Conservation (phyloP, 805 yeast species). For the Pichia phayaonensis region DNA sequence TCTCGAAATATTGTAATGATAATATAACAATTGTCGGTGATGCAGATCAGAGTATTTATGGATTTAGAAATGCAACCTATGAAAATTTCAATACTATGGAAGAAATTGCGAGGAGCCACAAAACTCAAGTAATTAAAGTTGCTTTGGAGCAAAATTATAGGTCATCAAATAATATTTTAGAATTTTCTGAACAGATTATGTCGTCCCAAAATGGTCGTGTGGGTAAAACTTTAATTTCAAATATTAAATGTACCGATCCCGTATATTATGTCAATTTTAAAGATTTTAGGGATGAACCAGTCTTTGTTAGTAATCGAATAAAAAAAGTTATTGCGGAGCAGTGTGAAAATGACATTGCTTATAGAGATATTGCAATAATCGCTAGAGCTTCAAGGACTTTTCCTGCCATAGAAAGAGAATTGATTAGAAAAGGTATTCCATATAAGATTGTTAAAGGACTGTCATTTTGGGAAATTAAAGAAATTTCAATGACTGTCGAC, state of each 20-base stretch:
- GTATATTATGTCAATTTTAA: conserved; percentile 35
- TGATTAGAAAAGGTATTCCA: conserved; percentile 50
- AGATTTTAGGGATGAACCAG: conserved; percentile 47
- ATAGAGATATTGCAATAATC: conserved; percentile 64
- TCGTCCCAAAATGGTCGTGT: conserved; percentile 45
- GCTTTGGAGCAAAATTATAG: conserved; percentile 70
- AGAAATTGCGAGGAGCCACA: conserved; percentile 21
- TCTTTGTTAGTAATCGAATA: conserved; percentile 50
- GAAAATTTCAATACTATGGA: conserved; percentile 57
- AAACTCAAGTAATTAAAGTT: conserved; percentile 17
- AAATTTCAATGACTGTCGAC: conserved; percentile 55
- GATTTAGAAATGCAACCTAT: conserved; percentile 73
- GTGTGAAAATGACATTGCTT: conserved; percentile 36
- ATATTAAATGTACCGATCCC: conserved; percentile 33
- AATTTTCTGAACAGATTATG: conserved; percentile 59
- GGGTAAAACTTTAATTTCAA: conserved; percentile 40
- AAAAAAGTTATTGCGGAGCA: conserved; percentile 31
- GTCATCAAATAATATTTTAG: conserved; percentile 61
- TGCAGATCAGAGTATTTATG: conserved; percentile 92
- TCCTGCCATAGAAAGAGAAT: conserved; percentile 53
- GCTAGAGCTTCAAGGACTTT: conserved; percentile 58
- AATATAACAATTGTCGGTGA: conserved; percentile 90
- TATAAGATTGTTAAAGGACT: conserved; percentile 63
- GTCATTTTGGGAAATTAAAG: conserved; percentile 75
- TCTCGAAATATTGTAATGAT: conserved; percentile 38